Evolutionary conservation across 208 protist genomes (phyloP).

Genomic region (Phytomonas francai): DNA sequence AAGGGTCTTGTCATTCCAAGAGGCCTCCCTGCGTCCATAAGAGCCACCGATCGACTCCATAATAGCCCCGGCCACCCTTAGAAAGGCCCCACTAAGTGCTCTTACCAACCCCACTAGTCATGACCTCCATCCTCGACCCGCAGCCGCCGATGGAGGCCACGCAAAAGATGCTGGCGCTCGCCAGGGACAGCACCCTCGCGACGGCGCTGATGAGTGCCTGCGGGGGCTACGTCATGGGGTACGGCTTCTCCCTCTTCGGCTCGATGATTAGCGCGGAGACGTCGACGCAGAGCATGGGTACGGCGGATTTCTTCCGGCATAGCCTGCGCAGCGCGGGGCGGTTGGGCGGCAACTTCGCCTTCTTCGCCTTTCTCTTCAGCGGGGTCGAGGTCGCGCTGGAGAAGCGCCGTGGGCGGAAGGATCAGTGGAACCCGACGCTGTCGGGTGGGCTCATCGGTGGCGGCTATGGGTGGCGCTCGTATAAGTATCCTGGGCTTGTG

Average conservation of each 20-base stretch:
- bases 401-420: conserved; percentile 86
- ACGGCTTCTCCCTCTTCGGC: conserved; percentile 82
- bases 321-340: conserved; percentile 54
- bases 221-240: conserved; percentile 85
- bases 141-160: conserved; percentile 48
- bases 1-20: no score
- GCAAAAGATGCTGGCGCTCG: conserved; percentile 56
- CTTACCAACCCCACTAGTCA: no score
- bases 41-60: no score
- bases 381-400: conserved; percentile 85
- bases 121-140: conserved; percentile 55
- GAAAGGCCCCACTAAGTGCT: no score
- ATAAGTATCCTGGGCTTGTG: conserved; percentile 70
- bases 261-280: conserved; percentile 83
- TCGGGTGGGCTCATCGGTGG: conserved; percentile 67
- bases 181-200: conserved; percentile 51
- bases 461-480: conserved; percentile 75
- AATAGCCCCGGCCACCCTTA: no score
- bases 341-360: conserved; percentile 68
- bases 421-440: conserved; percentile 76
- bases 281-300: conserved; percentile 81
- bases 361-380: conserved; percentile 87
- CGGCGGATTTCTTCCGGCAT: conserved; percentile 80
- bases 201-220: conserved; percentile 53
- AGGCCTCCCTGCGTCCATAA: no score